Base-by-base conservation (phyloP, 2,329 filamentous ascomycete genomes). In the Calonectria pauciramosa region DNA sequence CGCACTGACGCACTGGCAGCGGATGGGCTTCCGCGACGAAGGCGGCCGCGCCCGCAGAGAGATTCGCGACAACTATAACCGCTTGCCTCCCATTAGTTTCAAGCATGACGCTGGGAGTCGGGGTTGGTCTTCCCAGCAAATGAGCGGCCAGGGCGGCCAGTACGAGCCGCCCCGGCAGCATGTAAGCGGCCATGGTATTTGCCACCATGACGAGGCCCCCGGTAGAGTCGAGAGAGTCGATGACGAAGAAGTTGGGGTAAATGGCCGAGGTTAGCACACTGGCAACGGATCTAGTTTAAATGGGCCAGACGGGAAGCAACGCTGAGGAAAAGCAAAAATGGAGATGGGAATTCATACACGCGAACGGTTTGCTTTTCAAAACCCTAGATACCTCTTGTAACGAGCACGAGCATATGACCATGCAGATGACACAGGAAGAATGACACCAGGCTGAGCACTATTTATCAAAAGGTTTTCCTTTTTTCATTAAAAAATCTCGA, bases 11-110 rank as follows among this genome's bases (percentile, higher is more conserved):
- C 71, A 69, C 34, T 73, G 71, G 71, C 65, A 72, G 28, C 65
- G 56, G 5, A 72, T 70, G 71, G 71, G 67, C 10, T 73, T 73
- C 60, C 68, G 59, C 16, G 68, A 71, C n/a, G 68, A 70, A 41
- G 56, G 20, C 32, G 34, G 18, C 14, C 34, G 28, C 9, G 60
- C 34, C 11, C 56, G 56, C 23, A n/a, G 20, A 23, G 56, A 60
- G 26, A 32, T n/a, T 36, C 56, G 56, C 16, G 56, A 23, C n/a
- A 26, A 60, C n/a, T 26, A 41, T 41, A 60, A 60, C 16, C 56
- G 56, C 13, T 10, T 60, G 34, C 56, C 56, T 38, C 56, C 56
- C 11, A 60, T 60, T 18, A 41, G 56, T 41, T 60, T 60, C n/a
- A 34, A 16, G 20, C 56, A 60, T 23, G 56, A 60, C 10, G 34